Evolutionary conservation across 495 filamentous ascomycete genomes (phyloP).

Genomic region (Lineolata rhizophorae): DNA sequence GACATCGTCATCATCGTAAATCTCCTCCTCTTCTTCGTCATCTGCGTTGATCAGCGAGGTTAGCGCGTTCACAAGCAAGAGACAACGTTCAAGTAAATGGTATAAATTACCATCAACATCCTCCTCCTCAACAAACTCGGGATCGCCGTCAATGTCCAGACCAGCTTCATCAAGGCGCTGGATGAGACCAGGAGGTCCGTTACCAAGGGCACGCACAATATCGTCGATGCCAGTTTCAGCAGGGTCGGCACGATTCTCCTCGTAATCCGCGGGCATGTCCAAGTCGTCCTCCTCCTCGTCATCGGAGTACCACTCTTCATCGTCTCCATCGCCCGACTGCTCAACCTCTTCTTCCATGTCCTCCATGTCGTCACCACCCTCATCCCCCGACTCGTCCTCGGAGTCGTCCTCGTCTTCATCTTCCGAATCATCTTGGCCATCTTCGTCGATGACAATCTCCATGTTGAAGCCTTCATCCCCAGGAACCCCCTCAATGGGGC

Average conservation of each 20-base stretch:
- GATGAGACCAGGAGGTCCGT: slow-evolving; percentile 2
- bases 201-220: slow-evolving; percentile 9
- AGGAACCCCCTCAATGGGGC: slow-evolving; percentile 62
- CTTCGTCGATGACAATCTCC: slow-evolving; percentile 66
- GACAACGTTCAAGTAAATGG: slow-evolving; percentile 1
- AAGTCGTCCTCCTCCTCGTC: slow-evolving; percentile 17
- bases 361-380: slow-evolving; percentile 7
- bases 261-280: too few relatives aligned
- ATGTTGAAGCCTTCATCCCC: slow-evolving; percentile 59
- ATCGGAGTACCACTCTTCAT: slow-evolving; percentile 26
- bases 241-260: slow-evolving; percentile 4
- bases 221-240: slow-evolving; percentile 3
- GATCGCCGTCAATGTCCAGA: slow-evolving; percentile 9
- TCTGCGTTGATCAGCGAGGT: too few relatives aligned
- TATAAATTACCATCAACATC: too few relatives aligned
- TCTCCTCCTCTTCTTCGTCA: slow-evolving; percentile 19
- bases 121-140: slow-evolving; percentile 29
- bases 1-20: slow-evolving; percentile 18
- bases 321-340: slow-evolving; percentile 36
- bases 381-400: slow-evolving; percentile 28
- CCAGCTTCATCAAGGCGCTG: slow-evolving; percentile 7
- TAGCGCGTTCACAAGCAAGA: too few relatives aligned
- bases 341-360: slow-evolving; percentile 33
- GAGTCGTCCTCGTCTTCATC: slow-evolving; percentile 48
- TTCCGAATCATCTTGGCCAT: slow-evolving; percentile 37